Evolutionary conservation across 257 asterid genomes (phyloP), one percentile per base, ranked within the genome.

Genomic region (Nicotiana noctiflora): DNA sequence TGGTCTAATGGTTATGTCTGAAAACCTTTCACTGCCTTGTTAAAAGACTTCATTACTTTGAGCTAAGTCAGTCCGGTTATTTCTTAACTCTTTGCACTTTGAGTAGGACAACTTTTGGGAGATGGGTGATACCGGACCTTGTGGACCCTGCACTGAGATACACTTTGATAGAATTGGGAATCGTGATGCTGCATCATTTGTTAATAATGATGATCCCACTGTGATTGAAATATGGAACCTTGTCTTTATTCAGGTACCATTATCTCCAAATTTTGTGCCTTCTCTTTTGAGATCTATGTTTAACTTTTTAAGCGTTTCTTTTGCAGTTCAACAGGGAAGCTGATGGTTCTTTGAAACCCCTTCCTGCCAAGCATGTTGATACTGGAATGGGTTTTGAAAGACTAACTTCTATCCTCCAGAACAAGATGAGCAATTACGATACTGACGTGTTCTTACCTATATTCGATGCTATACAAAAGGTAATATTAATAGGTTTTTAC

Each of bases 51-150:
- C 13, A 49, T 34, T 62, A 10, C 57, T 40, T 70, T 81, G 53
- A 81, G 75, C 55, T 51, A 64, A 64, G 75, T 64, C 32, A 18
- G 34, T 61, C 19, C 23, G 40, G 44, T 53, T 19, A 15, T 77
- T 34, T 21, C 29, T 44, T 62, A 34, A 61, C 55, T 68, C 81
- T 60, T 81, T 76, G 7, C 82, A 62, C 49, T 79, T 57, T 82
- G 60, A 75, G 79, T 52, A 95, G 98, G 99, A 96, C 88, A 94
- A 96, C 65, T 96, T 96, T 81, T 96, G 99, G 99, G 99, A 96
- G 88, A 96, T 96, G 99, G 99, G 99, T 70, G 99, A 96, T 88
- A 91, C 99, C 15, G 99, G 99, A 59, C 99, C 99, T 7, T 96
- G 99, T 77, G 99, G 99, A 61, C 99, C 99, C 75, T 96, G 98